Evolutionary conservation across 2,329 filamentous ascomycete genomes (phyloP).

Genomic region (Myriosclerotinia curreyana): DNA sequence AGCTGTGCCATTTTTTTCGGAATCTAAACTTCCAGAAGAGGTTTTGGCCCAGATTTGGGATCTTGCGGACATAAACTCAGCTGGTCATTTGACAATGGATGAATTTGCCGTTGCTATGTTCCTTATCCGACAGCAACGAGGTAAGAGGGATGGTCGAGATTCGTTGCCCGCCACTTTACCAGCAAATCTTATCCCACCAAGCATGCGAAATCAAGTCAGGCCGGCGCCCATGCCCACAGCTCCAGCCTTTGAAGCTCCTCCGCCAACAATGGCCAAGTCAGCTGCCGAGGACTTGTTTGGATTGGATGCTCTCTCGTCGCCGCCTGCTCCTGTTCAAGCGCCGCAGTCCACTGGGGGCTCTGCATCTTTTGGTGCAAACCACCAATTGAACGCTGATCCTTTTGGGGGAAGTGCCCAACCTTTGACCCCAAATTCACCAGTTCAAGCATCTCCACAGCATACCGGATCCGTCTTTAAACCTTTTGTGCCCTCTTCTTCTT

Average conservation of each 20-base stretch:
- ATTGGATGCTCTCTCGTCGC: constrained; percentile 67
- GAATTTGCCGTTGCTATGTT: constrained; percentile 98
- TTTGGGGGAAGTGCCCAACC: constrained; percentile 41
- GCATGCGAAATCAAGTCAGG: constrained; percentile 64
- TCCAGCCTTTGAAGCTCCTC: constrained; percentile 44
- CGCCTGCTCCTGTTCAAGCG: constrained; percentile 51
- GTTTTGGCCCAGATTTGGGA: constrained; percentile 95
- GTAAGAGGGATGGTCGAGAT: constrained; percentile 58
- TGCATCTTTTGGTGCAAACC: constrained; percentile 51
- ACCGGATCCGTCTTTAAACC: constrained; percentile 66
- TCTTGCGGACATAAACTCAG: constrained; percentile 87
- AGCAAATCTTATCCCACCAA: constrained; percentile 78
- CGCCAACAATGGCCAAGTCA: constrained; percentile 60
- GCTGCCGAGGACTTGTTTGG: constrained; percentile 93
- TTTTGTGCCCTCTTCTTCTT: constrained; percentile 88
- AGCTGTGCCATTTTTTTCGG: constrained; percentile 89
- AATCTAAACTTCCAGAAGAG: constrained; percentile 86
- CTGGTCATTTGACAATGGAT: constrained; percentile 79
- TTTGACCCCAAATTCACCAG: constrained; percentile 35
- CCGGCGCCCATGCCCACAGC: constrained; percentile 46
- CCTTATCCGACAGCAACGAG: constrained; percentile 85
- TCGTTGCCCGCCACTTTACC: constrained; percentile 75
- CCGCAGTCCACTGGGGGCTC: constrained; percentile 74
- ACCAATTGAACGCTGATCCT: constrained; percentile 39
- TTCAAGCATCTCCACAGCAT: constrained; percentile 30